A percentile compares a stretch with the other conserved stretches of the same genome.
Evolutionary conservation across 2,329 filamentous ascomycete genomes (phyloP).

Genomic region (Sporothrix dimorphospora): DNA sequence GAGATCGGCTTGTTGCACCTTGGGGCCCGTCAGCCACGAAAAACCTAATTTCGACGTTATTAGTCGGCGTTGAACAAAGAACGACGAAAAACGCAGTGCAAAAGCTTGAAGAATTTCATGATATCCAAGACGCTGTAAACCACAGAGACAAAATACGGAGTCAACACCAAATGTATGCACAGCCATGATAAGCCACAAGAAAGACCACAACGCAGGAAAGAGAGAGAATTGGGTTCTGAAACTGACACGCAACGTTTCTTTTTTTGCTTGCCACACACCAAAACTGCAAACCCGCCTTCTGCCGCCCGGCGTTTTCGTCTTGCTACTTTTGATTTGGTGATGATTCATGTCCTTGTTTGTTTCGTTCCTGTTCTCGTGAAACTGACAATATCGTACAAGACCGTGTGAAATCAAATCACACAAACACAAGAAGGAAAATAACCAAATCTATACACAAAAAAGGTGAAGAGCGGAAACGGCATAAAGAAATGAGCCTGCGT

Average conservation of each 20-base stretch:
- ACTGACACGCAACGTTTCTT: background rate
- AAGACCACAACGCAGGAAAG: background rate
- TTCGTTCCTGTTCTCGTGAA: constrained; percentile 19
- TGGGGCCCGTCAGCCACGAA: background rate
- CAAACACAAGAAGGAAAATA: background rate
- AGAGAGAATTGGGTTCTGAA: background rate
- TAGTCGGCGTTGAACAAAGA: background rate
- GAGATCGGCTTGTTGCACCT: constrained; percentile 6
- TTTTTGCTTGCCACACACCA: background rate
- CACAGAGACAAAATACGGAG: background rate
- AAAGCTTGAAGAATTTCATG: background rate
- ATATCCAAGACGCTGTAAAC: background rate
- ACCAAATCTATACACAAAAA: background rate
- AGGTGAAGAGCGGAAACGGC: background rate
- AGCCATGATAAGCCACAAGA: background rate
- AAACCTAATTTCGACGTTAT: constrained; percentile 12
- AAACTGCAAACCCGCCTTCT: background rate
- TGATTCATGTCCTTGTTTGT: constrained; percentile 7
- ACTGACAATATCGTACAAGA: constrained; percentile 12
- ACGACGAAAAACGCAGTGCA: background rate
- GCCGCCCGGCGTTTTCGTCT: too few relatives aligned
- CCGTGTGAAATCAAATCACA: background rate
- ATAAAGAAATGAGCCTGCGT: background rate
- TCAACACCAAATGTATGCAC: background rate
- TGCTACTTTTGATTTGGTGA: background rate